Evolutionary conservation across 129 eudicot genomes (phyloP), one percentile per base, ranked within the genome.

Genomic region (Chrysanthemum seticuspe): DNA sequence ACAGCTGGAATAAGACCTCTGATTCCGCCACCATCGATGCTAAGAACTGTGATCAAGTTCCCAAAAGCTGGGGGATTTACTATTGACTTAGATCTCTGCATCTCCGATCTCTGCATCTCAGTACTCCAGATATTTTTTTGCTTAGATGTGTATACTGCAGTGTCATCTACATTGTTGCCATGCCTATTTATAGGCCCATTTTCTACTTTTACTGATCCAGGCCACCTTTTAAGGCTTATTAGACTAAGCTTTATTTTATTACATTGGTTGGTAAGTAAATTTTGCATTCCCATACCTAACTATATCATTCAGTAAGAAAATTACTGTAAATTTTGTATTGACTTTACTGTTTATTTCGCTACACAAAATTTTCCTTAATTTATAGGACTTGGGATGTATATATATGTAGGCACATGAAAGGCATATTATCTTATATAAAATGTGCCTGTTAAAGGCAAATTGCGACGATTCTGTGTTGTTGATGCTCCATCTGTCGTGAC

Each of bases 1-100:
- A 60, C 50, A 27, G 78, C 83, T 10, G 83, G 83, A 21, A 79
- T 79, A 58, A 79, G 67, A 55, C 83, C 83, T 79, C 83, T 79
- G 4, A 79, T 67, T 66, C 83, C 83, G 36, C 83, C 83, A 0
- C 83, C 83, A 60, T 79, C 83, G 31, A 79, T 67, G 70, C 79
- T 23, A 23, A 23, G 25, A 23, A 23, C 25, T 23, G 25, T 23
- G 25, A 23, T 23, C 25, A 23, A 23, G 25, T 23, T 23, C 25
- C 25, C 25, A 23, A 23, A 23, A 23, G 25, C 25, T 23, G 25
- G 25, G 25, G 25, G 25, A 0, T 23, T 23, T 23, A 23, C 1
- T 23, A 23, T 23, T 23, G 25, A 23, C 0, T 23, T 23, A 23
- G 25, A 23, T 23, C 25, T 23, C 25, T 23, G 25, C 25, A 23